Conservation (phyloP, 2,329 filamentous ascomycete species). For the Raffaelea ambrosiae region DNA sequence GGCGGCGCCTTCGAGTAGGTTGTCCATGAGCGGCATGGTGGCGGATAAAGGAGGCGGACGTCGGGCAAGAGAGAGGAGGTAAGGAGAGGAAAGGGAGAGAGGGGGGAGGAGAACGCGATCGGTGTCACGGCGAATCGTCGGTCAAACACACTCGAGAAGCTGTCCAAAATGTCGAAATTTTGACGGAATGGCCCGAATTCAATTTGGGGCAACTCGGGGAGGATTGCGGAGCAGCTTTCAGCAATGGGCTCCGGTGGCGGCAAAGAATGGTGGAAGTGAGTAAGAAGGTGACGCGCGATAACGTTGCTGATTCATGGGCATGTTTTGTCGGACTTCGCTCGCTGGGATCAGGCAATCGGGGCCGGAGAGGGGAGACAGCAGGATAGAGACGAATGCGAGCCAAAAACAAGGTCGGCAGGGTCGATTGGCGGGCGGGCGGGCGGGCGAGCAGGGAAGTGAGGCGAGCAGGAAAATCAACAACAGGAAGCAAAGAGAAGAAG, state of each 20-base stretch:
- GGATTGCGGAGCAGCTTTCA: not conserved
- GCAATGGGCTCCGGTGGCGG: not conserved
- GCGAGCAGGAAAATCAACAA: not conserved
- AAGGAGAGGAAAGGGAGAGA: not conserved
- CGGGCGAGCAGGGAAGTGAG: not conserved
- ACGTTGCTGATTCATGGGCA: conserved; percentile 1
- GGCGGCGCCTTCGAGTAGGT: conserved; percentile 17
- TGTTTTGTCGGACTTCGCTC: not conserved
- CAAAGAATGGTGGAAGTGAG: not conserved
- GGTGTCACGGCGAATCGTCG: no score
- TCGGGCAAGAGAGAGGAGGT: not conserved
- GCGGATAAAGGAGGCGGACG: not conserved
- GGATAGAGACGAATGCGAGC: not conserved
- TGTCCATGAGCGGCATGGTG: conserved; percentile 18
- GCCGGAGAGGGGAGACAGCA: not conserved
- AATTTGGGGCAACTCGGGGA: no score
- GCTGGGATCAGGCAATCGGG: not conserved
- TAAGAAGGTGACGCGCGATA: not conserved
- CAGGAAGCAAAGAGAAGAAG: not conserved
- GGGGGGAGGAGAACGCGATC: no score
- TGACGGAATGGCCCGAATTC: no score
- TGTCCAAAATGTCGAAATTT: no score
- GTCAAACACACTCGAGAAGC: no score
- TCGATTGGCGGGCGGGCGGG: not conserved
- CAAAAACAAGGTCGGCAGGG: not conserved